phyloP scores from a whole-genome alignment of 1,284 basidiomycete species.

The Heliocybe sulcata region DNA sequence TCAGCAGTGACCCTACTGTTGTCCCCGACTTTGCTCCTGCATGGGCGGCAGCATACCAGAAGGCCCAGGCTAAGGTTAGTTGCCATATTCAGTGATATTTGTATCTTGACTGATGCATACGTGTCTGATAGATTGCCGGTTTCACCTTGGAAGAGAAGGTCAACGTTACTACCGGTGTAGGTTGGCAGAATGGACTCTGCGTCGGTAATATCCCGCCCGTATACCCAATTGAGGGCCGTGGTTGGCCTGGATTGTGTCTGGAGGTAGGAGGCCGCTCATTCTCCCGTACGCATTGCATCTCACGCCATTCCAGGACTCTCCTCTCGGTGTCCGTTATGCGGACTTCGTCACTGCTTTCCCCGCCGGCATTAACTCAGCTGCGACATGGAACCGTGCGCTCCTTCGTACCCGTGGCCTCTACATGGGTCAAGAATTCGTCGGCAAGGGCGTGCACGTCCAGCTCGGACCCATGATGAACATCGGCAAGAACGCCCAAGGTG shows the following conservation, averaged over 20 bases:
- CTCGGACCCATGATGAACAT: slow-evolving; percentile 67
- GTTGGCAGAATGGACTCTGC: slow-evolving; percentile 37
- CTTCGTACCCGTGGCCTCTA: slow-evolving; percentile 67
- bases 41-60: slow-evolving; percentile 30
- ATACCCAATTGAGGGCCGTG: background rate
- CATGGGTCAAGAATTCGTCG: slow-evolving; percentile 74
- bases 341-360: slow-evolving; percentile 59
- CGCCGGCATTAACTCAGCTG: slow-evolving; percentile 47
- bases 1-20: slow-evolving; percentile 7
- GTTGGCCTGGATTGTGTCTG: slow-evolving; percentile 59
- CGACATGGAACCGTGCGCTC: slow-evolving; percentile 55
- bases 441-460: slow-evolving; percentile 74
- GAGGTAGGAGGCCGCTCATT: slow-evolving; percentile 25
- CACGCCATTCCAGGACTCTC: slow-evolving; percentile 32
- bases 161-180: slow-evolving; percentile 29
- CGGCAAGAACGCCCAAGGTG: slow-evolving; percentile 57
- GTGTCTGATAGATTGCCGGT: slow-evolving; percentile 18
- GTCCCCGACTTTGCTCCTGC: slow-evolving; percentile 37
- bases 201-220: slow-evolving; percentile 34
- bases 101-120: background rate
- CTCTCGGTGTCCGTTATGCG: slow-evolving; percentile 31
- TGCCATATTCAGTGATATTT: background rate
- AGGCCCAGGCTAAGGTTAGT: slow-evolving; percentile 27
- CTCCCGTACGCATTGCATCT: background rate
- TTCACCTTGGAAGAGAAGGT: slow-evolving; percentile 35